A percentile compares a stretch with the other conserved stretches of the same genome.
Evolutionary conservation across 768 basidiomycete genomes (phyloP).

Genomic region (Boletales sp.): DNA sequence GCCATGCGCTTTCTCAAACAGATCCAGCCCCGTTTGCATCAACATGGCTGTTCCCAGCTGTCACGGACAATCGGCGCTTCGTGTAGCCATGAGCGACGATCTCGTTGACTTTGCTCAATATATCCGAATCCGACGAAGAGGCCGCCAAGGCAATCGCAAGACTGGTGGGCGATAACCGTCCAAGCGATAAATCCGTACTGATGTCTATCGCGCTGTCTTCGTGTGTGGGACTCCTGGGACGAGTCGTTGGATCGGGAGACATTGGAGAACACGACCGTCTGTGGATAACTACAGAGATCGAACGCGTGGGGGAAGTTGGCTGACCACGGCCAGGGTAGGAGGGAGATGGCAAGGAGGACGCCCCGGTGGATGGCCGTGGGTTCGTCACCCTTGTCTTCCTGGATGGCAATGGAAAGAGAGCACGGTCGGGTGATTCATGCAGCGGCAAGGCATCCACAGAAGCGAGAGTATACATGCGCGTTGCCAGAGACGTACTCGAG

Average conservation of each 20-base stretch:
- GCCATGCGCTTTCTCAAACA: not conserved
- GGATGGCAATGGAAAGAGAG: slow-evolving; percentile 19
- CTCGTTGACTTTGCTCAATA: slow-evolving; percentile 33
- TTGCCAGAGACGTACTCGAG: slow-evolving; percentile 14
- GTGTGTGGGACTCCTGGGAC: not conserved
- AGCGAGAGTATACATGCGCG: not conserved
- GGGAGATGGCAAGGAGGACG: slow-evolving; percentile 21
- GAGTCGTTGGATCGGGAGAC: slow-evolving; percentile 3
- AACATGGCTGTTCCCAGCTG: not conserved
- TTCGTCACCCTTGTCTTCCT: slow-evolving; percentile 3
- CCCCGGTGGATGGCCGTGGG: slow-evolving; percentile 1
- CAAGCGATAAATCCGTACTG: slow-evolving; percentile 5
- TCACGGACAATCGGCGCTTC: slow-evolving; percentile 8
- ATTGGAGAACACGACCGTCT: not conserved
- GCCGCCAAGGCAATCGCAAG: slow-evolving; percentile 18
- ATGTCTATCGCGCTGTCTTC: slow-evolving; percentile 6
- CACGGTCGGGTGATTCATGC: slow-evolving; percentile 8
- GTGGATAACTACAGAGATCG: not conserved
- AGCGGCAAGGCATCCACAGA: not conserved
- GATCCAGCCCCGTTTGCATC: too few species aligned
- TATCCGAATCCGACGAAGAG: slow-evolving; percentile 21
- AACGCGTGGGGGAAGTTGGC: not conserved
- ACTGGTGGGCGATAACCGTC: slow-evolving; percentile 21
- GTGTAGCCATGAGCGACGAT: slow-evolving; percentile 37
- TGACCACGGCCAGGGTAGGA: slow-evolving; percentile 11